phyloP scores from a whole-genome alignment of 495 filamentous ascomycete species.

The Astrothelium subdiscretum region DNA sequence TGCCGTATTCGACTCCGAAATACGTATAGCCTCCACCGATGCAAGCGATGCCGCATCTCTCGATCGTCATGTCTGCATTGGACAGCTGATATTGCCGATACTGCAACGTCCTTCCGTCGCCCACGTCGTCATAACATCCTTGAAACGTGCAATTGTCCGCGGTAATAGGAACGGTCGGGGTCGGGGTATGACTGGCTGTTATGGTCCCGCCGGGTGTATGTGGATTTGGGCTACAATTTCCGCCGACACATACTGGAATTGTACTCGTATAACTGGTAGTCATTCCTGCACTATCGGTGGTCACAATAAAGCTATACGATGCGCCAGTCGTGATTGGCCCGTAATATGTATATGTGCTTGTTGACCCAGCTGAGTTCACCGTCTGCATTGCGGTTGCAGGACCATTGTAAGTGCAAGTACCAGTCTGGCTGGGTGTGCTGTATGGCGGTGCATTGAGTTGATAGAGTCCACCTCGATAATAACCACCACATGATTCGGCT shows the following conservation, averaged over 20 bases:
- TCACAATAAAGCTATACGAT: background rate
- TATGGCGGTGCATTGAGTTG: background rate
- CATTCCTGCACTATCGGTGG: background rate
- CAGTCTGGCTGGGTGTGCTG: background rate
- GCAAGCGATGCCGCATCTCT: constrained; percentile 5
- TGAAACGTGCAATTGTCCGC: background rate
- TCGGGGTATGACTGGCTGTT: background rate
- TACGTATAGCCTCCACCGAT: background rate
- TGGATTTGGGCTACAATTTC: background rate
- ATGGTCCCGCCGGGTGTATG: background rate
- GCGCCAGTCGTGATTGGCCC: background rate
- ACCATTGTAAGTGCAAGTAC: background rate
- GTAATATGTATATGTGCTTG: background rate
- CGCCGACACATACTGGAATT: background rate
- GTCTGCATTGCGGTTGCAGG: background rate
- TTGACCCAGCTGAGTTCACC: background rate
- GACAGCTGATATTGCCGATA: background rate
- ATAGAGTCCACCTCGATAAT: background rate
- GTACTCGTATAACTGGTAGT: background rate
- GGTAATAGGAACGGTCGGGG: background rate
- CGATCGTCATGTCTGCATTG: constrained; percentile 13
- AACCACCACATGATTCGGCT: background rate
- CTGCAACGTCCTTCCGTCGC: constrained; percentile 3
- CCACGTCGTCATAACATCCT: constrained; percentile 15
- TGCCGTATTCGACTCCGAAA: background rate